Evolutionary conservation across 2,329 filamentous ascomycete species (phyloP).

Genomic region (Fusarium sp.): DNA sequence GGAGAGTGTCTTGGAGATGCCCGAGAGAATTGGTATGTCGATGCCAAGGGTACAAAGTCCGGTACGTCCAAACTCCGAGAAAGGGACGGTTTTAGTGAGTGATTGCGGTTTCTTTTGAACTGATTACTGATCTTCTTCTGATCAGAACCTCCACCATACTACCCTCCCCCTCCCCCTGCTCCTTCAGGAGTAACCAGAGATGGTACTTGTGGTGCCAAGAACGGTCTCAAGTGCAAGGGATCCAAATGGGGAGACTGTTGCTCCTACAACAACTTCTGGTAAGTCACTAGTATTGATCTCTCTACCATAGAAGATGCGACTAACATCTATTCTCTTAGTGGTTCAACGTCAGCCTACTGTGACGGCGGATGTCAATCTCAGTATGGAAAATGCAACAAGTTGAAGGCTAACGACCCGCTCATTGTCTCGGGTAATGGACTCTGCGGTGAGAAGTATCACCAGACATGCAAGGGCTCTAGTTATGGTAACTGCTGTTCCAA

Average conservation of each 20-base stretch:
- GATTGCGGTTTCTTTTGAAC: background rate
- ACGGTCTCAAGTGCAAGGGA: slow-evolving; percentile 47
- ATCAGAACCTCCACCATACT: slow-evolving; percentile 1
- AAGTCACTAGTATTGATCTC: slow-evolving; percentile 13
- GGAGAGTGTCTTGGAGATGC: slow-evolving; percentile 67
- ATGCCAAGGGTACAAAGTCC: slow-evolving; percentile 29
- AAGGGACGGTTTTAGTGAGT: background rate
- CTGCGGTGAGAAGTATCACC: slow-evolving; percentile 33
- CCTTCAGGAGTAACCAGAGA: slow-evolving; percentile 36
- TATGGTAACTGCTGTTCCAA: slow-evolving; percentile 33
- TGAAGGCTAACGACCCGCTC: slow-evolving; percentile 8
- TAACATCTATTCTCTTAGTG: background rate
- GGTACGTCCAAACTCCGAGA: slow-evolving; percentile 36
- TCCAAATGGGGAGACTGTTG: slow-evolving; percentile 53
- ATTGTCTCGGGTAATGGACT: slow-evolving; percentile 37
- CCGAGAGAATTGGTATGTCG: slow-evolving; percentile 61
- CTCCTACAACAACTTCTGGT: slow-evolving; percentile 51
- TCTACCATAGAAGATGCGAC: background rate
- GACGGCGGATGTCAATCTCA: slow-evolving; percentile 47
- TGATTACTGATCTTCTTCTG: background rate
- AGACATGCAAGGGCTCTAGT: slow-evolving; percentile 30
- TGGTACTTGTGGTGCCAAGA: slow-evolving; percentile 49
- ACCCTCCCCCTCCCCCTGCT: background rate
- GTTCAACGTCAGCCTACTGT: slow-evolving; percentile 42
- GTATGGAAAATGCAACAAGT: slow-evolving; percentile 48